Evolutionary conservation across 1,139 yeast species (phyloP).

Genomic region (Meyerozyma carpophila): DNA sequence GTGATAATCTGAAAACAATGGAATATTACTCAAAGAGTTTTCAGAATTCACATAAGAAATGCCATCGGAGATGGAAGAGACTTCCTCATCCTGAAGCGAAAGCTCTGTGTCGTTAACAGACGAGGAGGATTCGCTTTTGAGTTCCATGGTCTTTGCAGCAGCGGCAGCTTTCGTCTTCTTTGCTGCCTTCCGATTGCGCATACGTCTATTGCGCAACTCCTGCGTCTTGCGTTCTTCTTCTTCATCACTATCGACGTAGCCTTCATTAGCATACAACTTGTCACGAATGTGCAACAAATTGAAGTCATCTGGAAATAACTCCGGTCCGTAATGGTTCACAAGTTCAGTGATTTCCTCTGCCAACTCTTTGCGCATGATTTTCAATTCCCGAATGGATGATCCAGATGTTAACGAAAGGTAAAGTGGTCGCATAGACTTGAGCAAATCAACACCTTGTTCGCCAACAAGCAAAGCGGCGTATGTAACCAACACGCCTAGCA

Average conservation of each 20-base stretch:
- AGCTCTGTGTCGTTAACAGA: constrained; percentile 15
- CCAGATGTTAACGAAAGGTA: constrained; percentile 66
- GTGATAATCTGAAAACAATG: constrained; percentile 46
- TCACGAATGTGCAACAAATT: constrained; percentile 36
- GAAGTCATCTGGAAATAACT: constrained; percentile 43
- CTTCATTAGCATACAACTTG: constrained; percentile 21
- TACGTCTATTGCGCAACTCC: constrained; percentile 44
- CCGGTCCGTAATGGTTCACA: constrained; percentile 42
- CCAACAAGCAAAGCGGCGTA: constrained; percentile 87
- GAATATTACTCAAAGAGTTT: constrained; percentile 50
- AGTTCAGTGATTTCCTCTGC: constrained; percentile 39
- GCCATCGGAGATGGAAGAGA: constrained; percentile 45
- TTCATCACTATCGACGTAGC: constrained; percentile 42
- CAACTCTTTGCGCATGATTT: constrained; percentile 33
- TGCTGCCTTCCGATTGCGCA: constrained; percentile 19
- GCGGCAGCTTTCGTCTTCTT: constrained; percentile 10
- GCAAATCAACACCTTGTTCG: constrained; percentile 86
- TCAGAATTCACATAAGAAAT: constrained; percentile 50
- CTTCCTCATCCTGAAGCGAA: constrained; percentile 18
- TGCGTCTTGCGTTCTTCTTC: constrained; percentile 54
- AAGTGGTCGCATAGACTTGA: constrained; percentile 77
- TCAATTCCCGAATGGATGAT: constrained; percentile 52
- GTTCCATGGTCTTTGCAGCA: constrained; percentile 1
- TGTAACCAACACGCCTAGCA: constrained; percentile 64
- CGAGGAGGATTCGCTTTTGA: constrained; percentile 1